Evolutionary conservation across 108 stramenopile genomes (phyloP).

Genomic region (Cyclotella kingstonii): DNA sequence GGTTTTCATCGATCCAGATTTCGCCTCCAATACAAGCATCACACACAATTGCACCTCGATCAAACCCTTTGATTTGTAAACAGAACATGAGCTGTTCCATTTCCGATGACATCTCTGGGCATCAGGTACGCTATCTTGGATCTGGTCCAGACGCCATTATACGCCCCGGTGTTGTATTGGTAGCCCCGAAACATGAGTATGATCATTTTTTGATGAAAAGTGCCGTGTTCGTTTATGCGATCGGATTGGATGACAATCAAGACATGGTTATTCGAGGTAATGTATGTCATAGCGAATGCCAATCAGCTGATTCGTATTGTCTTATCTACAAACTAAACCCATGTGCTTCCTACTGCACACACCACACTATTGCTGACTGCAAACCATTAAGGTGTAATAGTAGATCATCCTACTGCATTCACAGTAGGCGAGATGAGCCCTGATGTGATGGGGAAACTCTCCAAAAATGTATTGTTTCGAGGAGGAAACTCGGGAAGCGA

Average conservation of each 20-base stretch:
- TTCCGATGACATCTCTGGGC: not conserved
- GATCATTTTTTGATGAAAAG: slow-evolving; percentile 74
- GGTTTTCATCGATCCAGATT: no score
- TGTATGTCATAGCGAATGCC: no score
- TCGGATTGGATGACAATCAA: slow-evolving; percentile 66
- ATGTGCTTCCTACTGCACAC: no score
- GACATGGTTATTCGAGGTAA: slow-evolving; percentile 66
- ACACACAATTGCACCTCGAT: no score
- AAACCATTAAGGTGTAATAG: slow-evolving; percentile 74
- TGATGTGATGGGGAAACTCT: slow-evolving; percentile 36
- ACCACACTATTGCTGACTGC: no score
- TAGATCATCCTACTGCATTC: slow-evolving; percentile 86
- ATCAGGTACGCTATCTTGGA: slow-evolving; percentile 53
- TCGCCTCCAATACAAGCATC: no score
- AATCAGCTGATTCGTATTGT: not conserved
- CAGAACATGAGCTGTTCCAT: no score
- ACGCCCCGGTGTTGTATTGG: slow-evolving; percentile 63
- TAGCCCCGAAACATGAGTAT: slow-evolving; percentile 73
- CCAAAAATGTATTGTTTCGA: slow-evolving; percentile 60
- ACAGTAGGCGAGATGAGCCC: slow-evolving; percentile 75
- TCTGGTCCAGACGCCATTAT: slow-evolving; percentile 71
- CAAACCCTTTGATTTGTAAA: no score
- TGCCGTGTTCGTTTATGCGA: slow-evolving; percentile 77
- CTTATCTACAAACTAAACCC: no score
- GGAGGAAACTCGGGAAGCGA: slow-evolving; percentile 71